A percentile compares a stretch with the other conserved stretches of the same genome.
phyloP scores from a whole-genome alignment of 2,329 filamentous ascomycete genomes.

The Beauveria bassiana region DNA sequence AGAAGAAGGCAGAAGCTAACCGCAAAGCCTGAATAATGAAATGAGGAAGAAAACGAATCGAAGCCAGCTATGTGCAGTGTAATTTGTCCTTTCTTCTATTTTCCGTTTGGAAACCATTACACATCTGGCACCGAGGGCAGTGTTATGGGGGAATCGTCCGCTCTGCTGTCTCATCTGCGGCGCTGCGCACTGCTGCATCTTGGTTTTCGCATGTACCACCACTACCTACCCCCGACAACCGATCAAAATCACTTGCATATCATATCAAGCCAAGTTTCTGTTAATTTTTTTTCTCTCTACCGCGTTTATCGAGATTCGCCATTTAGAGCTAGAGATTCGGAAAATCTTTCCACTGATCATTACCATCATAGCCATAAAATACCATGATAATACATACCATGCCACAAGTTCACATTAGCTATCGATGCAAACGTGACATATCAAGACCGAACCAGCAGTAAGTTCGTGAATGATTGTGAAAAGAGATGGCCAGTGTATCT shows the following conservation, averaged over 20 bases:
- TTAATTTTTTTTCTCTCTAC: neutral
- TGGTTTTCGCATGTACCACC: neutral
- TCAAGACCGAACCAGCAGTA: neutral
- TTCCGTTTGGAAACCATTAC: too few species aligned
- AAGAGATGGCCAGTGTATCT: neutral
- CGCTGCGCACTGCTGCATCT: neutral
- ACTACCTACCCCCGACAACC: neutral
- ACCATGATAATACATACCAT: neutral
- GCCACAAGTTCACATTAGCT: neutral
- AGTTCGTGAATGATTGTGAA: too few species aligned
- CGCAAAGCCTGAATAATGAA: neutral
- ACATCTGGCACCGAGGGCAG: too few species aligned
- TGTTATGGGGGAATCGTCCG: too few species aligned
- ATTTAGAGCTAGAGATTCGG: neutral
- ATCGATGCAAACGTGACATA: neutral
- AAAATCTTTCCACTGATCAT: too few species aligned
- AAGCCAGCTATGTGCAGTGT: neutral
- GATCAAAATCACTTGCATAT: neutral
- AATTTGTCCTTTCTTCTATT: neutral
- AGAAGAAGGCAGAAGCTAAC: neutral
- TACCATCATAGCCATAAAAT: neutral
- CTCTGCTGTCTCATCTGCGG: too few species aligned
- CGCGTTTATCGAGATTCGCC: neutral
- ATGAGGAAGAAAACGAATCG: neutral
- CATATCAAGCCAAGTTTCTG: neutral